These are phyloP conservation scores for Naematelia encephala DNA, from an alignment of 768 basidiomycete species.

Conservation along the genomic window DNA sequence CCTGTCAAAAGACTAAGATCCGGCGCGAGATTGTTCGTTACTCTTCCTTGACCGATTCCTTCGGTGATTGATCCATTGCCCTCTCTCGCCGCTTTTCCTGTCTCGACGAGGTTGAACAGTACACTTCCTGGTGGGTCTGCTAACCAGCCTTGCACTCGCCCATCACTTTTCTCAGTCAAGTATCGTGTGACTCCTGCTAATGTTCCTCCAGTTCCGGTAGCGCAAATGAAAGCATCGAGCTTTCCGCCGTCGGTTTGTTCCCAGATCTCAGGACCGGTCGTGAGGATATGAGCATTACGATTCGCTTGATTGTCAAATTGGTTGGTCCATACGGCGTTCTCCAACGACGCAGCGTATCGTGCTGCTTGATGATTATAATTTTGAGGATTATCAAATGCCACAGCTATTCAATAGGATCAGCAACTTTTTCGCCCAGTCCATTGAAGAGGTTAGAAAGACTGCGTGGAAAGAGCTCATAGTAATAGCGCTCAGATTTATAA, in stretches of 20 bases:
- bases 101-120: conserved; percentile 73
- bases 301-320: conserved; percentile 98
- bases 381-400: conserved; percentile 86
- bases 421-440: background rate
- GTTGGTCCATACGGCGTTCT: conserved; percentile 91
- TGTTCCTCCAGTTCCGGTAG: conserved; percentile 95
- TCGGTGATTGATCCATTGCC: conserved; percentile 51
- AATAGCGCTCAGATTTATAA: background rate
- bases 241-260: conserved; percentile 68
- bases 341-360: conserved; percentile 68
- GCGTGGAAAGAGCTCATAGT: background rate
- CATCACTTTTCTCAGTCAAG: conserved; percentile 79
- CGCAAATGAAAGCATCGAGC: conserved; percentile 85
- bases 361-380: conserved; percentile 98
- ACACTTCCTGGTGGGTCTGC: conserved; percentile 98
- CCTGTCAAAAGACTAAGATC: conserved; percentile 75
- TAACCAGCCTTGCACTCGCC: conserved; percentile 76
- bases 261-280: conserved; percentile 98
- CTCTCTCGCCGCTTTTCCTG: conserved; percentile 57
- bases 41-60: conserved; percentile 86
- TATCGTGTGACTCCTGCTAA: conserved; percentile 82
- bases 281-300: conserved; percentile 75
- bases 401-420: conserved; percentile 54
- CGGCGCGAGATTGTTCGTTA: conserved; percentile 84
- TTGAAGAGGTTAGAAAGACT: background rate